Evolutionary conservation across 352 stramenopile genomes (phyloP).

Genomic region (Pythium vanterpoolii): DNA sequence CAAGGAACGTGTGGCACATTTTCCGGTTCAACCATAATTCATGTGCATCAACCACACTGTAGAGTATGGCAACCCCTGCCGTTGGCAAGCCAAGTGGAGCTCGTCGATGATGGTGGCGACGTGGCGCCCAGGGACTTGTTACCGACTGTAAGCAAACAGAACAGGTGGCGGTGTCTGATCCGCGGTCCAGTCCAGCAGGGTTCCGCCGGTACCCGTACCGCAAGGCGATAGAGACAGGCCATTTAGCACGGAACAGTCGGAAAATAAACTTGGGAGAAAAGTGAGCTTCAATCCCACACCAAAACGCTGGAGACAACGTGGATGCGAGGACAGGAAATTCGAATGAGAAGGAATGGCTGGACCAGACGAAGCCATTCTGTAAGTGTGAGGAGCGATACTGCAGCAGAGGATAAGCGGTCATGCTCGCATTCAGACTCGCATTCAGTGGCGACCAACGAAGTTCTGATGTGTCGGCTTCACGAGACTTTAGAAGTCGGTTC

Average conservation of each 20-base stretch:
- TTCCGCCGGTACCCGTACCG: no score
- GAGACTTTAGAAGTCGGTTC: no score
- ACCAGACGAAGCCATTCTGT: not conserved
- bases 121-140: not conserved
- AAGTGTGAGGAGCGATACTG: not conserved
- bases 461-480: not conserved
- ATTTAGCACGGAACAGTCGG: no score
- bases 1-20: no score
- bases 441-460: not conserved
- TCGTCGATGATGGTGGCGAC: not conserved
- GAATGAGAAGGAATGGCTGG: not conserved
- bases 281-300: no score
- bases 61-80: not conserved
- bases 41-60: not conserved
- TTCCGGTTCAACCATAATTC: not conserved
- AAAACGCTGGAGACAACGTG: no score
- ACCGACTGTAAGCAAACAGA: not conserved
- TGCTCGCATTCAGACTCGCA: constrained; percentile 11
- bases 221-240: no score
- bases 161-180: not conserved
- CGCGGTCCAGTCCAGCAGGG: not conserved
- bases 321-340: no score
- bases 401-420: not conserved
- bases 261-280: no score
- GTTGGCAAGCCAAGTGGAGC: not conserved